Conservation (phyloP, 106 monocot species). For the Hemerocallis citrina region DNA sequence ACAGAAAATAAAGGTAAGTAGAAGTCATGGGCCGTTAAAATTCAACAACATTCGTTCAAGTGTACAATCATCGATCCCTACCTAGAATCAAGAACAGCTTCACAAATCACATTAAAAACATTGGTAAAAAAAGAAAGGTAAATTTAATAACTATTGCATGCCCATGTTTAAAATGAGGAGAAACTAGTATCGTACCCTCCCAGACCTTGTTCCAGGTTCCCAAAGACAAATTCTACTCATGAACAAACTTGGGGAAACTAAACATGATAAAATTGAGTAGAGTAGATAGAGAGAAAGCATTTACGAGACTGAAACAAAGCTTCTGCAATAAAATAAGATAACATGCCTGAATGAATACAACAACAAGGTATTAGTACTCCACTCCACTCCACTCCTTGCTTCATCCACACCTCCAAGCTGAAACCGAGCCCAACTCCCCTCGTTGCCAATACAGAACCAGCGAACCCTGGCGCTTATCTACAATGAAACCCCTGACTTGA, state of each 20-base stretch:
- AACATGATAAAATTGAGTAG: not conserved
- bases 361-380: too few species aligned
- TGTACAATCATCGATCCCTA: not conserved
- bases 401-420: conserved; percentile 81
- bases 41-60: not conserved
- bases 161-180: not conserved
- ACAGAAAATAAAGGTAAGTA: not conserved
- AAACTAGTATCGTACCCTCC: not conserved
- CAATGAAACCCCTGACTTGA: conserved; percentile 74
- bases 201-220: not conserved
- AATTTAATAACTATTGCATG: not conserved
- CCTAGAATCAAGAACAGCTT: not conserved
- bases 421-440: conserved; percentile 68
- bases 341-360: not conserved
- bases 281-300: not conserved
- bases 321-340: not conserved
- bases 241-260: too few species aligned
- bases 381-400: too few species aligned
- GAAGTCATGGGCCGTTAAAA: not conserved
- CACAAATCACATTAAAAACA: not conserved
- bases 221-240: not conserved
- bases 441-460: conserved; percentile 75
- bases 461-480: conserved; percentile 70
- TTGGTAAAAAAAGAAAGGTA: not conserved
- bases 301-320: not conserved